Percentiles rank a stretch among this genome's conserved stretches.
phyloP scores from a whole-genome alignment of 1,284 basidiomycete species.

The Cutaneotrichosporon sp. region DNA sequence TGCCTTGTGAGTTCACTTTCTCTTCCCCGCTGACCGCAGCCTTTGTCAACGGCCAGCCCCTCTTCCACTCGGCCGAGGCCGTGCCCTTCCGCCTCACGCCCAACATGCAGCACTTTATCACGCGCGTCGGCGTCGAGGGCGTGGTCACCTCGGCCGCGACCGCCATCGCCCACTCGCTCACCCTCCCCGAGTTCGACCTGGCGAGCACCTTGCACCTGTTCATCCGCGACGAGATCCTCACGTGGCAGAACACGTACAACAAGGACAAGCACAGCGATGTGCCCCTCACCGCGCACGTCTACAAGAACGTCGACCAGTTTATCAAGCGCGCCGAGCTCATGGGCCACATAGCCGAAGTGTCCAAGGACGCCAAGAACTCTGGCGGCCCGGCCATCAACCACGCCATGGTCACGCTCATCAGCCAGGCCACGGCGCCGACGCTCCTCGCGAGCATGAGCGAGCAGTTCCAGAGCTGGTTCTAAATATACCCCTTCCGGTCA shows the following conservation, averaged over 20 bases:
- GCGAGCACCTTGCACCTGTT: slow-evolving; percentile 58
- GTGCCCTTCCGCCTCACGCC: slow-evolving; percentile 98
- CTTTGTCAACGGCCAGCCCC: slow-evolving; percentile 60
- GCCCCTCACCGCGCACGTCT: slow-evolving; percentile 68
- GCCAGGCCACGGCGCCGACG: slow-evolving; percentile 58
- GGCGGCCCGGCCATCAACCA: slow-evolving; percentile 65
- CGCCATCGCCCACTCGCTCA: slow-evolving; percentile 86
- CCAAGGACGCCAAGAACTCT: slow-evolving; percentile 65
- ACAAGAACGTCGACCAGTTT: slow-evolving; percentile 73
- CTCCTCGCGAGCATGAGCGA: slow-evolving; percentile 61
- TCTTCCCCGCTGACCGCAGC: slow-evolving; percentile 45
- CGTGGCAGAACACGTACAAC: slow-evolving; percentile 53
- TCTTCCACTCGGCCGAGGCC: slow-evolving; percentile 76
- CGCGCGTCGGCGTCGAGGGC: slow-evolving; percentile 86
- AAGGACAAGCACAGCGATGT: slow-evolving; percentile 58
- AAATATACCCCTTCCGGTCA: slow-evolving; percentile 22
- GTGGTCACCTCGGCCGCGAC: slow-evolving; percentile 82
- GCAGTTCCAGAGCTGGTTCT: slow-evolving; percentile 82
- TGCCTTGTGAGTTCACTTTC: slow-evolving; percentile 70
- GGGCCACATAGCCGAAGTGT: slow-evolving; percentile 57
- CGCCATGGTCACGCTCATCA: slow-evolving; percentile 82
- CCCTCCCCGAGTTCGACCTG: slow-evolving; percentile 80
- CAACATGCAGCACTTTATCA: slow-evolving; percentile 93
- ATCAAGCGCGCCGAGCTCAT: slow-evolving; percentile 57
- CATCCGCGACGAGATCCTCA: slow-evolving; percentile 74